Evolutionary conservation across 495 filamentous ascomycete genomes (phyloP).

Genomic region (Penicillium dipodomyicola): DNA sequence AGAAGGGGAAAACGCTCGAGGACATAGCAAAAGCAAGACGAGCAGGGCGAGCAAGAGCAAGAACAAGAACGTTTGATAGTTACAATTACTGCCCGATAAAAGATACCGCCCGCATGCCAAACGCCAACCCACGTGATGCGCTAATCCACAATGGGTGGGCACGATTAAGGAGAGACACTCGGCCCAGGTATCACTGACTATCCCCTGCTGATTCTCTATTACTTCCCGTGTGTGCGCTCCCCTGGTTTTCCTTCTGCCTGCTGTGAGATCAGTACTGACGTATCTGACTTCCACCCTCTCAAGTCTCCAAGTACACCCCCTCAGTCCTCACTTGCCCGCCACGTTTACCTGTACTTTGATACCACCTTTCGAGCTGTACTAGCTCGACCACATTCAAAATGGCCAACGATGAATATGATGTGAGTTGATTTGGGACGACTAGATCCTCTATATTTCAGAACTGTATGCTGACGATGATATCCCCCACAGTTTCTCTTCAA

Average conservation of each 20-base stretch:
- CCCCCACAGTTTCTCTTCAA: constrained; percentile 93
- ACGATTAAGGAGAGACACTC: constrained; percentile 24
- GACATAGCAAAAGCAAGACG: neutral
- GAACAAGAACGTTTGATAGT: neutral
- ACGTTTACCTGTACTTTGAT: constrained; percentile 26
- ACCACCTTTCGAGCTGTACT: constrained; percentile 15
- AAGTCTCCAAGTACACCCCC: neutral
- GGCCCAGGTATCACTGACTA: constrained; percentile 31
- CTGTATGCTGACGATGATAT: constrained; percentile 18
- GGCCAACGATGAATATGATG: constrained; percentile 99
- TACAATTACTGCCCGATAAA: constrained; percentile 4
- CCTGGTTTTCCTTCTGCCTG: constrained; percentile 14
- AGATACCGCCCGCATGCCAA: constrained; percentile 15
- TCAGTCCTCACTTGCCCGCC: constrained; percentile 16
- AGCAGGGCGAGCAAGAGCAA: neutral
- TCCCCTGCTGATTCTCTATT: constrained; percentile 32
- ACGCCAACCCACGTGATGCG: constrained; percentile 28
- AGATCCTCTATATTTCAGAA: constrained; percentile 2
- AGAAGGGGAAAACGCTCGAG: neutral
- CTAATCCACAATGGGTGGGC: constrained; percentile 23
- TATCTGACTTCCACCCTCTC: neutral
- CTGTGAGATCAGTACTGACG: constrained; percentile 1
- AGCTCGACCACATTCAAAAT: constrained; percentile 48
- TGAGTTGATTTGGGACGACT: constrained; percentile 49
- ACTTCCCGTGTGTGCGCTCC: constrained; percentile 23